Base-by-base conservation (phyloP, 805 yeast species). In the Kluyveromyces lactis region DNA sequence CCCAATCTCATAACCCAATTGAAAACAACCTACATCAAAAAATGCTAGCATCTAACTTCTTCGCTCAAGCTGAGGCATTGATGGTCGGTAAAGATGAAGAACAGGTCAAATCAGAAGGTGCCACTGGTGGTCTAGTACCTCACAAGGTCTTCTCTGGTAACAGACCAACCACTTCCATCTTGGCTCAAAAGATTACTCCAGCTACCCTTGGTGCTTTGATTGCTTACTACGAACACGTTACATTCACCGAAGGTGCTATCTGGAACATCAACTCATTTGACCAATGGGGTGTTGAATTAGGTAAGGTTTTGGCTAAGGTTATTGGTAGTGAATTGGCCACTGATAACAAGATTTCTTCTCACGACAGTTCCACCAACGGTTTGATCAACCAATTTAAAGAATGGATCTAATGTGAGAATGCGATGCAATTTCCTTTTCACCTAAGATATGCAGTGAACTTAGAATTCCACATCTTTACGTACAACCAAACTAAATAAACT, bases 211-310 rank as follows among this genome's bases (percentile, higher is more conserved):
- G 98, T 70, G 77, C 97, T 33, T 75, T 92, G 68, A 92, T 92
- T 63, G 97, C 95, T 33, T 92, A 92, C 78, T 92, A 92, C 72
- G 98, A 92, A 71, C 96, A 87, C 64, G 77, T 86, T 44, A 90
- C 97, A 31, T 92, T 92, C 69, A 89, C 89, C 43, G 98, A 92
- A 72, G 98, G 98, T 70, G 98, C 98, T 42, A 69, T 92, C 59
- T 90, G 98, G 98, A 92, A 94, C 77, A 89, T 92, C 73, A 92
- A 92, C 80, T 90, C 97, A 15, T 92, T 86, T 63, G 98, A 92
- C 73, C 98, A 92, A 74, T 92, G 97, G 95, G 98, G 98, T 68
- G 98, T 92, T 58, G 98, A 92, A 72, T 83, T 92, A 56, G 98
- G 98, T 65, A 92, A 92, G 72, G 94, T 83, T 39, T 78, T 92